Percentiles rank a stretch among this genome's conserved stretches.
These are phyloP conservation scores for Sporothrix inflata DNA, from an alignment of 2,329 filamentous ascomycete genomes.

Conservation along the genomic window DNA sequence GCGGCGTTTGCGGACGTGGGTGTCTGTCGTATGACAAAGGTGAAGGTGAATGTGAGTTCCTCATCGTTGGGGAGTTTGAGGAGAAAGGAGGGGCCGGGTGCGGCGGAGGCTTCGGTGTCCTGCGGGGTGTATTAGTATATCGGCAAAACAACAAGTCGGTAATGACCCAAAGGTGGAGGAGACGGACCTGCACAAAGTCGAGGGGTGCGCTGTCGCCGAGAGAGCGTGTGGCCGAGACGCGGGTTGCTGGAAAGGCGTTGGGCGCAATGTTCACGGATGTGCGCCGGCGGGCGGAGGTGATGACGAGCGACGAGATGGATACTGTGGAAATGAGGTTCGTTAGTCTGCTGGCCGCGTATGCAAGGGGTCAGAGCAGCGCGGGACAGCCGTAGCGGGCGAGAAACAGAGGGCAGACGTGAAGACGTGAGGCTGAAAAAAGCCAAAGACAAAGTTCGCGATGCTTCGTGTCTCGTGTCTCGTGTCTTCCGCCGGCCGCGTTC, in stretches of 20 bases:
- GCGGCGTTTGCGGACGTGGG: slow-evolving; percentile 32
- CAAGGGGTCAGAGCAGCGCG: not conserved
- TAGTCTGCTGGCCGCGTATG: not conserved
- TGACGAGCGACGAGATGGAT: slow-evolving; percentile 78
- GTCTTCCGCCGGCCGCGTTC: not conserved
- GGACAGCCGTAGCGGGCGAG: not conserved
- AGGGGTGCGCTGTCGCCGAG: slow-evolving; percentile 73
- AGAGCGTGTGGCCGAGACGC: slow-evolving; percentile 73
- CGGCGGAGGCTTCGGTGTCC: slow-evolving; percentile 71
- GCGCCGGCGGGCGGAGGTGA: slow-evolving; percentile 79
- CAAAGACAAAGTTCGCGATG: slow-evolving; percentile 5
- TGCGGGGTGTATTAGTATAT: slow-evolving; percentile 43
- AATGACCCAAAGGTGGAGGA: not conserved
- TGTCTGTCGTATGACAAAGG: slow-evolving; percentile 73
- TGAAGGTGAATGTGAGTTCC: slow-evolving; percentile 90
- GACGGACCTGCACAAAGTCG: slow-evolving; percentile 85
- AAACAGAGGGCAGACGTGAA: not conserved
- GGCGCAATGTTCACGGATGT: slow-evolving; percentile 77
- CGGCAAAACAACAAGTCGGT: not conserved
- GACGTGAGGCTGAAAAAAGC: not conserved
- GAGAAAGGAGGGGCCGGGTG: slow-evolving; percentile 70
- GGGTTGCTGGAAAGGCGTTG: slow-evolving; percentile 84
- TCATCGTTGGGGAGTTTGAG: slow-evolving; percentile 88
- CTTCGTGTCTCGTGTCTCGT: slow-evolving; percentile 14
- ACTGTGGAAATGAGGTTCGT: slow-evolving; percentile 57